A percentile compares a stretch with the other conserved stretches of the same genome.
Conservation (phyloP, 2,329 filamentous ascomycete genomes). For the Exophiala viscosa region DNA sequence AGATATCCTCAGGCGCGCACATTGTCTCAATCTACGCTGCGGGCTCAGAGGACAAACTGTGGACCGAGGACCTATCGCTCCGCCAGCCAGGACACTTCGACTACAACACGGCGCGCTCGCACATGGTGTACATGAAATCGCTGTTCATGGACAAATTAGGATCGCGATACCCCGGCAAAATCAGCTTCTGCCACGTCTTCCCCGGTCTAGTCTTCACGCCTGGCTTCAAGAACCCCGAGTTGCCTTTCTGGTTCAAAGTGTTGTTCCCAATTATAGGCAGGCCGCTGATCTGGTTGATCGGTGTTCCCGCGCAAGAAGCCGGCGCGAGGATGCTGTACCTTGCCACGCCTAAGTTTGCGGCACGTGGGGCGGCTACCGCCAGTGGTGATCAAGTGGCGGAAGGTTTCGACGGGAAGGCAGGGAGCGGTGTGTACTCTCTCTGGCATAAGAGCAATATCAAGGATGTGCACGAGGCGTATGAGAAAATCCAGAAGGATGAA, state of each 20-base stretch:
- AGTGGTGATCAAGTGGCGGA: conserved; percentile 11
- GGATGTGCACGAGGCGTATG: conserved; percentile 18
- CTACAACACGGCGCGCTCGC: conserved; percentile 30
- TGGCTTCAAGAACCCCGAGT: conserved; percentile 27
- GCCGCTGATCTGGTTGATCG: background rate
- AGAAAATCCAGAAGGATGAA: conserved; percentile 24
- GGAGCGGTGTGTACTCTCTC: conserved; percentile 31
- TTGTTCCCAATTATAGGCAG: conserved; percentile 28
- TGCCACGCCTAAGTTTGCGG: conserved; percentile 20
- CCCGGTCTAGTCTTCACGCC: conserved; percentile 35
- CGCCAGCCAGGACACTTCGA: conserved; percentile 29
- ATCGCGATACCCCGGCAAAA: conserved; percentile 25
- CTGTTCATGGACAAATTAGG: conserved; percentile 34
- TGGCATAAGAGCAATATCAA: conserved; percentile 20
- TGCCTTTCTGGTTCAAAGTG: conserved; percentile 33
- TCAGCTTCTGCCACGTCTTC: conserved; percentile 32
- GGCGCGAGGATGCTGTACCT: conserved; percentile 26
- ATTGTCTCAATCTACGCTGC: conserved; percentile 37
- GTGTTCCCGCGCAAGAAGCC: conserved; percentile 23
- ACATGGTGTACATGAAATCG: conserved; percentile 34
- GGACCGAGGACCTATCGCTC: conserved; percentile 30
- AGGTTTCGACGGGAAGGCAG: conserved; percentile 24
- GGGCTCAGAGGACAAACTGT: conserved; percentile 29
- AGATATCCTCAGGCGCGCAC: conserved; percentile 8
- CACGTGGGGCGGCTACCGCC: background rate